phyloP scores from a whole-genome alignment of 805 yeast species.

The Lipomyces sp. region DNA sequence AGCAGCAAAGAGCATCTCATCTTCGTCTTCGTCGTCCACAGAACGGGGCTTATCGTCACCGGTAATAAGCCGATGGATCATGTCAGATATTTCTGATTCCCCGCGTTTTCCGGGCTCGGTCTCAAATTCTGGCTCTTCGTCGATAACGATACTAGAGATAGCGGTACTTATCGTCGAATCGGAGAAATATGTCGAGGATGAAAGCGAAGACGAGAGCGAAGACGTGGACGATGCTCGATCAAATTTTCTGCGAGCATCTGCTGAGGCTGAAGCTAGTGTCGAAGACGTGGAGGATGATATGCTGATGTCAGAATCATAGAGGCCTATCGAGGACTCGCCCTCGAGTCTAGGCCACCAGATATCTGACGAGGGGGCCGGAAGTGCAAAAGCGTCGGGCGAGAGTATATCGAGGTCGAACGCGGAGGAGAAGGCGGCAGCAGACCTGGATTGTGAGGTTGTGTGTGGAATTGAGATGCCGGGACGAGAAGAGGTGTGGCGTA shows the following conservation, averaged over 20 bases:
- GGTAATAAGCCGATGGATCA: constrained; percentile 36
- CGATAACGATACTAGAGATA: constrained; percentile 27
- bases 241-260: constrained; percentile 29
- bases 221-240: constrained; percentile 32
- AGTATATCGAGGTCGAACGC: constrained; percentile 18
- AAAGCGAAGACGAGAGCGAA: constrained; percentile 25
- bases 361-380: constrained; percentile 12
- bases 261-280: constrained; percentile 23
- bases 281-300: constrained; percentile 15
- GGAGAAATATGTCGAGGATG: constrained; percentile 29
- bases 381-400: constrained; percentile 31
- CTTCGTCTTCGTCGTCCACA: constrained; percentile 30
- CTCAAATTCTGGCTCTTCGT: constrained; percentile 19
- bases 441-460: constrained; percentile 6
- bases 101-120: constrained; percentile 13
- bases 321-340: not conserved
- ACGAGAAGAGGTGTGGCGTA: constrained; percentile 3
- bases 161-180: constrained; percentile 30
- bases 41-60: constrained; percentile 27
- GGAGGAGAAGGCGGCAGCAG: constrained; percentile 1
- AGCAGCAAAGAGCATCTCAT: constrained; percentile 32
- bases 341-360: constrained; percentile 20
- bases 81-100: constrained; percentile 34
- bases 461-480: constrained; percentile 19
- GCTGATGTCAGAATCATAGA: constrained; percentile 8